These are phyloP conservation scores for Chenopodium formosanum DNA, from an alignment of 148 eudicot genomes.

Conservation along the genomic window DNA sequence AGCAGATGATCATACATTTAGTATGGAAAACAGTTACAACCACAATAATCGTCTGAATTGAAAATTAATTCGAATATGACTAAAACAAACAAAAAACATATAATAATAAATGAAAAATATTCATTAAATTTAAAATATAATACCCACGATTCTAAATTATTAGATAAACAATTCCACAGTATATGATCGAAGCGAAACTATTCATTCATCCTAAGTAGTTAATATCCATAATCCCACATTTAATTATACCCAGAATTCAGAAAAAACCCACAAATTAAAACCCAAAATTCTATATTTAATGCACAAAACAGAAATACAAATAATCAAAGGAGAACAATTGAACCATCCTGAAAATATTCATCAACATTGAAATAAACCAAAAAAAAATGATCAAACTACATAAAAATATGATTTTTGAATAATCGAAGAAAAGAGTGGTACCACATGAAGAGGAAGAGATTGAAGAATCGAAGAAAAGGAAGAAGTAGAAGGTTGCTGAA, in stretches of 20 bases:
- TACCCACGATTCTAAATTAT: background rate
- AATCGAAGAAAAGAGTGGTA: constrained; percentile 15
- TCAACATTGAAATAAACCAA: background rate
- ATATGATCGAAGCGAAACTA: background rate
- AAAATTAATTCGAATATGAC: background rate
- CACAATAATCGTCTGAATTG: too few relatives aligned
- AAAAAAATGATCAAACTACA: background rate
- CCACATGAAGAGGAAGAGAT: constrained; percentile 97
- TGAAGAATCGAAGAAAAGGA: constrained; percentile 91
- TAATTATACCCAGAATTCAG: too few relatives aligned
- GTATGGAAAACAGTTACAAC: too few relatives aligned
- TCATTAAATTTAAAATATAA: background rate
- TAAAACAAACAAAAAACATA: too few relatives aligned
- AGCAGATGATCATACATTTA: too few relatives aligned
- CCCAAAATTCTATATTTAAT: background rate
- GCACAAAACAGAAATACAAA: too few relatives aligned
- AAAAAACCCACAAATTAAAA: background rate
- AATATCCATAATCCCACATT: too few relatives aligned
- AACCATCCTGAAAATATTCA: background rate
- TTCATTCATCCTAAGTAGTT: background rate
- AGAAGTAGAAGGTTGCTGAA: constrained; percentile 66
- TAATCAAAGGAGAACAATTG: background rate
- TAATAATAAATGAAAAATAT: background rate
- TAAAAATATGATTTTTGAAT: background rate
- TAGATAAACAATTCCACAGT: background rate